Conservation (phyloP, 352 stramenopile genomes). For the Pythium rhizo-oryzae region DNA sequence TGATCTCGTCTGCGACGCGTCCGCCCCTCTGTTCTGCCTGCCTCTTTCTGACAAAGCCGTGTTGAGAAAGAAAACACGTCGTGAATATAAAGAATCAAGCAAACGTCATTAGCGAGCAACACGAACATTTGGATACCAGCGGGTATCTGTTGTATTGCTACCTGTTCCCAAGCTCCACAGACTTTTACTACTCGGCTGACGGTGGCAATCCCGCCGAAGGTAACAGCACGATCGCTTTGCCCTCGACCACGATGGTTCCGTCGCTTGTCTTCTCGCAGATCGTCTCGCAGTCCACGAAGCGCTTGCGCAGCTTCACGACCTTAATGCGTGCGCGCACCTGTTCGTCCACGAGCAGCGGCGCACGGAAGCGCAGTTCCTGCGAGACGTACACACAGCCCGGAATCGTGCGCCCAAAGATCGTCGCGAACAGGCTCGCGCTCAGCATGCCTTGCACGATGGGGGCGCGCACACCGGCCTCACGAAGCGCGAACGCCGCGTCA, state of each 20-base stretch:
- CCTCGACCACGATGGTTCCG: constrained; percentile 63
- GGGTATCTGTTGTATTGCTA: too few relatives aligned
- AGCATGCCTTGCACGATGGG: constrained; percentile 84
- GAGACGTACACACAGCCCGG: constrained; percentile 77
- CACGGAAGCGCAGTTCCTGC: constrained; percentile 69
- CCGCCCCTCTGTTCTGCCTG: not conserved
- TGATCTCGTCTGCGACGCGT: not conserved
- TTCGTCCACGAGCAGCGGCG: constrained; percentile 68
- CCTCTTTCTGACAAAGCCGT: not conserved
- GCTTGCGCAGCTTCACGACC: constrained; percentile 60
- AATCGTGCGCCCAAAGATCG: constrained; percentile 76
- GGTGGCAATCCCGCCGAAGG: constrained; percentile 13
- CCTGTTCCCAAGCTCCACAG: not conserved
- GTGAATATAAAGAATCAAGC: constrained; percentile 10
- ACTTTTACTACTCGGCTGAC: not conserved
- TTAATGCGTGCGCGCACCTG: constrained; percentile 57
- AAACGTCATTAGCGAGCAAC: not conserved
- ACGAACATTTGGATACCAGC: too few relatives aligned
- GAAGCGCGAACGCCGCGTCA: constrained; percentile 43
- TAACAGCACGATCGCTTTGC: constrained; percentile 67
- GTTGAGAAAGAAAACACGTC: not conserved
- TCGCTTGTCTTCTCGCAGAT: constrained; percentile 51
- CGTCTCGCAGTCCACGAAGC: constrained; percentile 79
- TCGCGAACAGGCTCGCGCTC: constrained; percentile 78
- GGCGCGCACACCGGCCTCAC: constrained; percentile 28